A percentile compares a stretch with the other conserved stretches of the same genome.
Conservation (phyloP, 2,329 filamentous ascomycete species). For the Exophiala sideris region DNA sequence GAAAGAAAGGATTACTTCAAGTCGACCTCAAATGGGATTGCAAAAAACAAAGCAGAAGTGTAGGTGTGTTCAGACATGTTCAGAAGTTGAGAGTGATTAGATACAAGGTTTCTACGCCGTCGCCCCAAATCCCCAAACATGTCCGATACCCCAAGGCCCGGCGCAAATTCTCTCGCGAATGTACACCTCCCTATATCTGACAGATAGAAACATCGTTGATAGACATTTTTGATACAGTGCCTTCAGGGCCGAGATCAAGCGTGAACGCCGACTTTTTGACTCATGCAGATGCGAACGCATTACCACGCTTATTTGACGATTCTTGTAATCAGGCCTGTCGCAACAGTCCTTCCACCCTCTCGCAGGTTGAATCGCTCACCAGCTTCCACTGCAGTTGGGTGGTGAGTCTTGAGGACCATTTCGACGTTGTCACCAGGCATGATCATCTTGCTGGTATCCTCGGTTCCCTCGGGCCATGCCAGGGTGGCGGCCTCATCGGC, state of each 20-base stretch:
- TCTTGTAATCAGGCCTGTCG: conserved; percentile 76
- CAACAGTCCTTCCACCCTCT: conserved; percentile 88
- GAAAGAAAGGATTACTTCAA: no score
- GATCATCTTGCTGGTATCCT: conserved; percentile 75
- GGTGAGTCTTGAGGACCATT: conserved; percentile 84
- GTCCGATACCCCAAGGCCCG: background rate
- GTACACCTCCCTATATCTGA: conserved; percentile 4
- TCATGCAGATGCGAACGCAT: background rate
- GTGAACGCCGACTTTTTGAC: background rate
- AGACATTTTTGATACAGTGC: conserved; percentile 19
- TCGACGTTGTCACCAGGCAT: conserved; percentile 99
- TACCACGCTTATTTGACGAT: conserved; percentile 50
- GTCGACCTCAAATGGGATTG: no score
- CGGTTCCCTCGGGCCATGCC: conserved; percentile 79
- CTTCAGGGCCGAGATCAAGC: conserved; percentile 1
- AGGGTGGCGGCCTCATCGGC: conserved; percentile 74
- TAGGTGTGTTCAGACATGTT: background rate
- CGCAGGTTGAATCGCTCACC: conserved; percentile 98
- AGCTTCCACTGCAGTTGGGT: conserved; percentile 81
- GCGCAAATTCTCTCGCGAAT: conserved; percentile 4
- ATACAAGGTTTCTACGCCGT: conserved; percentile 2
- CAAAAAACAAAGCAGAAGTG: conserved; percentile 3
- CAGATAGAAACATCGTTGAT: conserved; percentile 10
- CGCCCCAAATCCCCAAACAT: conserved; percentile 11
- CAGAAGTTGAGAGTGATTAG: conserved; percentile 1